Evolutionary conservation across 192 early-diverging fungal genomes (phyloP).

Genomic region (Coemansia aciculifera): DNA sequence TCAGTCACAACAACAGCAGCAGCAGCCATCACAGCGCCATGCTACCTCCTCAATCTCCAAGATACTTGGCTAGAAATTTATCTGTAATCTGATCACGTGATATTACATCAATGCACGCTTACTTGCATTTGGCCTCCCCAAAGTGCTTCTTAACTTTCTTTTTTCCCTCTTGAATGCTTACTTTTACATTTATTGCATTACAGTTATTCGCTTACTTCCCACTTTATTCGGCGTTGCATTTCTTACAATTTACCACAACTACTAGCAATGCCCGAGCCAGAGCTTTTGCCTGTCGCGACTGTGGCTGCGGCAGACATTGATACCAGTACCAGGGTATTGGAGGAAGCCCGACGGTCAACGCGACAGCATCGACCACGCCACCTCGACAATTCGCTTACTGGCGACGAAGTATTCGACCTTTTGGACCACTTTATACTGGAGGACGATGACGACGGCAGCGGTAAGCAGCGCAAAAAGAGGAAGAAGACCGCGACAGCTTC

Average conservation of each 20-base stretch:
- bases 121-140: not conserved
- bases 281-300: not conserved
- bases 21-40: constrained; percentile 9
- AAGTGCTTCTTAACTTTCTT: not conserved
- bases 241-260: not conserved
- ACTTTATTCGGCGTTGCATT: not conserved
- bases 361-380: constrained; percentile 39
- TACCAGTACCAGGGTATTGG: not conserved
- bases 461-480: constrained; percentile 15
- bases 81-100: constrained; percentile 8
- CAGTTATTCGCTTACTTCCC: not conserved
- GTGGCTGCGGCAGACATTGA: not conserved
- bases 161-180: not conserved
- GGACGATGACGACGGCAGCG: not conserved
- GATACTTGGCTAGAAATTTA: constrained; percentile 17
- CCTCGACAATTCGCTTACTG: constrained; percentile 38
- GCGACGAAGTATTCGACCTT: constrained; percentile 49
- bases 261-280: constrained; percentile 21
- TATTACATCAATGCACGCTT: not conserved
- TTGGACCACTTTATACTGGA: constrained; percentile 46
- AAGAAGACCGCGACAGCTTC: not conserved
- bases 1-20: constrained; percentile 15
- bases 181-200: not conserved
- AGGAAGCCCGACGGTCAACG: constrained; percentile 27
- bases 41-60: constrained; percentile 32